A percentile compares a stretch with the other conserved stretches of the same genome.
phyloP scores from a whole-genome alignment of 2,329 filamentous ascomycete species.

The Colletotrichum chlorophyti region DNA sequence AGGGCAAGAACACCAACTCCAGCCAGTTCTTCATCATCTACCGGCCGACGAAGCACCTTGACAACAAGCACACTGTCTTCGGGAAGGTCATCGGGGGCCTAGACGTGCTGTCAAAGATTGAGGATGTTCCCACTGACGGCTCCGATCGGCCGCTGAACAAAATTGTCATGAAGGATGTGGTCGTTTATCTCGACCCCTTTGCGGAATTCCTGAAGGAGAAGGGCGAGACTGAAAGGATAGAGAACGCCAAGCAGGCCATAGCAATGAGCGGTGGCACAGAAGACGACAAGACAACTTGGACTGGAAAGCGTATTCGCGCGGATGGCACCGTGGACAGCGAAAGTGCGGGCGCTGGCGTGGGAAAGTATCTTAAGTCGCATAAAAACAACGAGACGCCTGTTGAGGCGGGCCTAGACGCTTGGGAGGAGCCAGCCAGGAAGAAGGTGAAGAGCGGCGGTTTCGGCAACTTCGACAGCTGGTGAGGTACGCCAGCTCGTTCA shows the following conservation, averaged over 20 bases:
- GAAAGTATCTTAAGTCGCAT: constrained; percentile 74
- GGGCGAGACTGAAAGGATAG: constrained; percentile 65
- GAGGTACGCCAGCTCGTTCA: neutral
- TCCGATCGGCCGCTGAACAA: constrained; percentile 78
- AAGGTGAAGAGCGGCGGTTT: constrained; percentile 83
- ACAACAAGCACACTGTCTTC: constrained; percentile 98
- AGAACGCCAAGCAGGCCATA: constrained; percentile 67
- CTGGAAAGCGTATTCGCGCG: constrained; percentile 83
- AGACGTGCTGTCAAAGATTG: constrained; percentile 76
- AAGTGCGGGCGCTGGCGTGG: constrained; percentile 58
- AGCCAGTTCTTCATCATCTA: constrained; percentile 96
- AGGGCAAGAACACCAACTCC: constrained; percentile 97
- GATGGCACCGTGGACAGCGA: constrained; percentile 64
- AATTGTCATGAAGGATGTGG: constrained; percentile 81
- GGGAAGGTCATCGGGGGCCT: constrained; percentile 81
- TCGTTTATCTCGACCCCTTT: constrained; percentile 92
- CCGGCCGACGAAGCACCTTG: constrained; percentile 81
- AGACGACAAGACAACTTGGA: constrained; percentile 94
- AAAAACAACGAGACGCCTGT: constrained; percentile 47
- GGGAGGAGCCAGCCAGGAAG: constrained; percentile 78
- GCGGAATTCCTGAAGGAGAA: constrained; percentile 87
- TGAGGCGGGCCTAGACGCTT: constrained; percentile 59
- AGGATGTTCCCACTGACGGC: constrained; percentile 78
- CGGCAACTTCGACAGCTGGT: constrained; percentile 96
- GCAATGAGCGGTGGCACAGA: constrained; percentile 74